These are phyloP conservation scores for Termitomyces sp. DNA, from an alignment of 768 basidiomycete genomes.

Conservation along the genomic window DNA sequence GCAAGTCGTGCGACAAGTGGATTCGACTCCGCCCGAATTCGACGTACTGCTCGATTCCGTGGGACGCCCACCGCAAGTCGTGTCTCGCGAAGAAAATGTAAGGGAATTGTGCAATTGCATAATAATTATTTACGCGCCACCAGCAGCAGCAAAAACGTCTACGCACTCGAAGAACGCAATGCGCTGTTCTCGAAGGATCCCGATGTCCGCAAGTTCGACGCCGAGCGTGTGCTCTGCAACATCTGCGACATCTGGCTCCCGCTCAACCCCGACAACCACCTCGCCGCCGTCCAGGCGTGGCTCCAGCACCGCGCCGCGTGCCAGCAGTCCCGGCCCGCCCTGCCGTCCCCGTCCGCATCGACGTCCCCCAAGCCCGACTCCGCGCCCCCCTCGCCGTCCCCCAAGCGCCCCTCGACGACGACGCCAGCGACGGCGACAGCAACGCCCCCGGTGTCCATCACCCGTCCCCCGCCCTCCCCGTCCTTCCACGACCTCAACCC, in stretches of 20 bases:
- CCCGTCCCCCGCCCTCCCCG: background rate
- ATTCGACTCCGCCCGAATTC: slow-evolving; percentile 82
- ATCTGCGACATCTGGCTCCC: slow-evolving; percentile 66
- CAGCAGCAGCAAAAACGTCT: slow-evolving; percentile 43
- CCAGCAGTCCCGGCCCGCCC: slow-evolving; percentile 25
- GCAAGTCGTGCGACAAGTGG: slow-evolving; percentile 81
- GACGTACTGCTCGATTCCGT: slow-evolving; percentile 83
- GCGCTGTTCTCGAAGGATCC: slow-evolving; percentile 57
- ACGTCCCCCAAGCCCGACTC: background rate
- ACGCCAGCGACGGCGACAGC: too few species aligned
- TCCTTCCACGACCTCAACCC: slow-evolving; percentile 58
- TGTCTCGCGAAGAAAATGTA: slow-evolving; percentile 74
- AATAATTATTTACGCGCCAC: background rate
- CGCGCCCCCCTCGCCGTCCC: background rate
- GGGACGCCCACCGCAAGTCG: slow-evolving; percentile 83
- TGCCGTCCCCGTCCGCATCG: background rate
- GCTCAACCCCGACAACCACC: slow-evolving; percentile 54
- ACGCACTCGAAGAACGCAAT: slow-evolving; percentile 58
- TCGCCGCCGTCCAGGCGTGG: slow-evolving; percentile 61
- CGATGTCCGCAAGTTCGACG: slow-evolving; percentile 69
- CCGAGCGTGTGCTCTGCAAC: slow-evolving; percentile 65
- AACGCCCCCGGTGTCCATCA: background rate
- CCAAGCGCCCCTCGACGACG: slow-evolving; percentile 25
- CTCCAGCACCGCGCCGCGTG: slow-evolving; percentile 55
- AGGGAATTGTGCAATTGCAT: too few species aligned